phyloP scores from a whole-genome alignment of 2,329 filamentous ascomycete genomes.

The Phialocephala sp. region DNA sequence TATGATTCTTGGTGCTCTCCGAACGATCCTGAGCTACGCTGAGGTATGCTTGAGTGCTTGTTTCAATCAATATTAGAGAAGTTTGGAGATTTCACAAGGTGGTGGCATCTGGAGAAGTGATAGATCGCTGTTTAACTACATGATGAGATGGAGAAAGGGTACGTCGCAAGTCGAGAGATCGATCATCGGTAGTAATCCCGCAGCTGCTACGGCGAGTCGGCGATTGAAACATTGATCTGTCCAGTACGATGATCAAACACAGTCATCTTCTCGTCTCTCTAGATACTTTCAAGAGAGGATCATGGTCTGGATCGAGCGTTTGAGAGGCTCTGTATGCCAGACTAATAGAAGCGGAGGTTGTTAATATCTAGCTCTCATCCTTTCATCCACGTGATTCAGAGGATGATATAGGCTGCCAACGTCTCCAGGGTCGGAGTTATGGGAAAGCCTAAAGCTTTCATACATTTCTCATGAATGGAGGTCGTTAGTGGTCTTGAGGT shows the following conservation, averaged over 20 bases:
- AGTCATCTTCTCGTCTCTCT: not conserved
- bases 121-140: too few relatives aligned
- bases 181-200: not conserved
- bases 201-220: not conserved
- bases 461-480: not conserved
- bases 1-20: too few relatives aligned
- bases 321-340: not conserved
- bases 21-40: too few relatives aligned
- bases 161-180: too few relatives aligned
- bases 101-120: too few relatives aligned
- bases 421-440: not conserved
- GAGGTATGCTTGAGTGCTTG: too few relatives aligned
- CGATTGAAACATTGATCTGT: not conserved
- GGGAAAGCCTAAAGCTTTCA: not conserved
- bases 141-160: too few relatives aligned
- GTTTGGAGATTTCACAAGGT: too few relatives aligned
- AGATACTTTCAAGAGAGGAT: not conserved
- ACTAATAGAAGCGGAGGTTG: not conserved
- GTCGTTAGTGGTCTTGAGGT: not conserved
- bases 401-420: not conserved
- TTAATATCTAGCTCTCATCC: not conserved
- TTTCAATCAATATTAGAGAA: too few relatives aligned
- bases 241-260: not conserved
- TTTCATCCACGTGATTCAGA: conserved; percentile 2
- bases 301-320: not conserved